These are phyloP conservation scores for Pleoardoris graminearum DNA, from an alignment of 2,329 filamentous ascomycete genomes.

Conservation along the genomic window DNA sequence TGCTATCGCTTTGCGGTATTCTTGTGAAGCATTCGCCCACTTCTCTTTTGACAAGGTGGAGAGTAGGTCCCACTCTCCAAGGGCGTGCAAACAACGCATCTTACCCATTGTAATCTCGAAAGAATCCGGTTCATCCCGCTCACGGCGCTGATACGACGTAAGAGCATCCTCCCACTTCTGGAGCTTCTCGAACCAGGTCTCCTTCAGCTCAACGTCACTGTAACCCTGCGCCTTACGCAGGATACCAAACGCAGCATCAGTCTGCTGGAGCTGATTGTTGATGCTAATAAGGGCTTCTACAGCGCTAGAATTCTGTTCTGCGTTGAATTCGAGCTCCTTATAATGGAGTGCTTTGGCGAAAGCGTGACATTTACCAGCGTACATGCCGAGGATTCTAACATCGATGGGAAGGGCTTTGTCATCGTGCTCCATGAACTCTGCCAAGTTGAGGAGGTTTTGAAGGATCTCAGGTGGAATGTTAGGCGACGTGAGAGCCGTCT, in stretches of 20 bases:
- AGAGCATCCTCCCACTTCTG: slow-evolving; percentile 98
- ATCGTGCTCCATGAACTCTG: slow-evolving; percentile 99
- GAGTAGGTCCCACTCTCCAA: slow-evolving; percentile 96
- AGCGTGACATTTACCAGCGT: slow-evolving; percentile 94
- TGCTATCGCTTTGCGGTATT: slow-evolving; percentile 88
- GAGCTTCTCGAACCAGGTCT: slow-evolving; percentile 99
- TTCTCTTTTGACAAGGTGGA: slow-evolving; percentile 88
- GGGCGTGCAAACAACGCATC: slow-evolving; percentile 95
- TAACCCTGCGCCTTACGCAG: slow-evolving; percentile 94
- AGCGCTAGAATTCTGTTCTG: slow-evolving; percentile 92
- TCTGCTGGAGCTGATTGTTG: slow-evolving; percentile 98
- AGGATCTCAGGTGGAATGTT: slow-evolving; percentile 96
- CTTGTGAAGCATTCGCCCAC: slow-evolving; percentile 85
- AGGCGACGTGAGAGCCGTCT: slow-evolving; percentile 90
- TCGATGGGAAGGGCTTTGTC: slow-evolving; percentile 98
- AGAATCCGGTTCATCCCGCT: slow-evolving; percentile 69
- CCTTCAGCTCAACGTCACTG: slow-evolving; percentile 91
- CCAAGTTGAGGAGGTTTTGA: slow-evolving; percentile 90
- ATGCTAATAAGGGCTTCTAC: slow-evolving; percentile 98
- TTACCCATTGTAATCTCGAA: slow-evolving; percentile 99
- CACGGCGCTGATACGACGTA: slow-evolving; percentile 85
- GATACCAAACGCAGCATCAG: slow-evolving; percentile 97
- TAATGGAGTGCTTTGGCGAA: slow-evolving; percentile 98
- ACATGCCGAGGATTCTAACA: slow-evolving; percentile 89
- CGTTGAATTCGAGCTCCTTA: slow-evolving; percentile 97